Base-by-base conservation (phyloP, 306 rosid genomes). In the Medicago ruthenica region DNA sequence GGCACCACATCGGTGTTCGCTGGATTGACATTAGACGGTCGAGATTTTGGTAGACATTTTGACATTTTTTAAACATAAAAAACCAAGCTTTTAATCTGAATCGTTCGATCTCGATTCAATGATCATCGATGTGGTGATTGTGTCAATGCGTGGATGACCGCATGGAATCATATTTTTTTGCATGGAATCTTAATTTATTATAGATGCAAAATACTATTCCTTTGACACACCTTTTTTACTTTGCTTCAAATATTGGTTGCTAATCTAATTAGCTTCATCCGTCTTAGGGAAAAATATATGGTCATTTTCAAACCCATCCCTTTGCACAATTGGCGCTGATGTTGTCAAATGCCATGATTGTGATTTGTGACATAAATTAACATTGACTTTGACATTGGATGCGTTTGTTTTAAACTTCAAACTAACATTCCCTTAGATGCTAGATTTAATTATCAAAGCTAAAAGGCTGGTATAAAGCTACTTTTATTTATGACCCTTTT, bases 331-430 rank as follows among this genome's bases (percentile, higher is more conserved):
- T 51, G 77, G 53, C 7, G 77, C 53, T 73, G 78, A 63, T 74
- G 55, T 17, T 57, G 37, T 37, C 21, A 39, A 68, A 20, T 81
- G 69, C 27, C 54, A 44, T 27, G 7, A 51, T 51, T 79, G 37
- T 51, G 69, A 79, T 42, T 42, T 73, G 70, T 82, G 79, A 72
- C 42, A 34, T 77, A 57, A 51, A n/a, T 13, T 11, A 45, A 45
- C 2, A 2, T 81, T 61, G 76, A 75, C 39, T 39, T 48, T 75
- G 73, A 82, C 51, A 57, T 81, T 82, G 82, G 77, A 82, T 78
- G 60, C 80, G 24, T 41, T 67, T 40, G 36, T 42, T 67, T 71
- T 76, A 39, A 47, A 57, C 41, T 5, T 51, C 79, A 62, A 39
- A 42, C 69, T 64, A 69, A 60, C 62, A 62, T 55, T 54, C 6